A percentile compares a stretch with the other conserved stretches of the same genome.
Conservation (phyloP, 1,284 basidiomycete genomes). For the Trichosporon sp. region DNA sequence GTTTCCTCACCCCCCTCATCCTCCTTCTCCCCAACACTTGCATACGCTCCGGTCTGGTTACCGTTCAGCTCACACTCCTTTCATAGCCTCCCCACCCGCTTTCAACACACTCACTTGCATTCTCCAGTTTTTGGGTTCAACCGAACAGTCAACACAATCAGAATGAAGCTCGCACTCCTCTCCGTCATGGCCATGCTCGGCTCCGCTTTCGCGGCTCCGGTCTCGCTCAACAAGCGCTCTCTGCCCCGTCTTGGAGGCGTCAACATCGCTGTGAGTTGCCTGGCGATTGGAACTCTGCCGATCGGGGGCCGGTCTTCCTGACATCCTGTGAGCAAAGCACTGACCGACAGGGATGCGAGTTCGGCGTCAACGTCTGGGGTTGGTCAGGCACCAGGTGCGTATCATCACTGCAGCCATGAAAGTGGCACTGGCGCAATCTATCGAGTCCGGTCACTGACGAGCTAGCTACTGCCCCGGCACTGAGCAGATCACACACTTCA, state of each 20-base stretch:
- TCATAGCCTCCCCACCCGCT: background rate
- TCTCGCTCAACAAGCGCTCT: conserved; percentile 21
- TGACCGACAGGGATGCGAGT: conserved; percentile 32
- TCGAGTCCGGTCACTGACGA: background rate
- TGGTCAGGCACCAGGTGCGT: conserved; percentile 14
- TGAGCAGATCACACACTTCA: conserved; percentile 58
- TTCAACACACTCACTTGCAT: background rate
- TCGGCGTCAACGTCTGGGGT: conserved; percentile 31
- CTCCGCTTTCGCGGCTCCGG: conserved; percentile 11
- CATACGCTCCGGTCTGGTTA: background rate
- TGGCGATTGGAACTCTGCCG: background rate
- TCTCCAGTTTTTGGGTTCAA: background rate
- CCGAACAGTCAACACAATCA: background rate
- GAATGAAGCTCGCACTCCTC: conserved; percentile 16
- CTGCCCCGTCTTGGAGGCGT: conserved; percentile 34
- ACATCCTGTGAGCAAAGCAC: conserved; percentile 21
- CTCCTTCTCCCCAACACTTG: background rate
- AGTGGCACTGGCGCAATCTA: background rate
- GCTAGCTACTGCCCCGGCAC: conserved; percentile 47
- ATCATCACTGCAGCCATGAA: background rate
- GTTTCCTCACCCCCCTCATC: background rate
- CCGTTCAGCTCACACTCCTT: conserved; percentile 3
- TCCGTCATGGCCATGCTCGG: conserved; percentile 14
- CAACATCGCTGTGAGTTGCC: conserved; percentile 33
- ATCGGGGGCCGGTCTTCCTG: background rate